Evolutionary conservation across 805 yeast species (phyloP), one percentile per base, ranked within the genome.

Genomic region (Metschnikowia lunata): DNA sequence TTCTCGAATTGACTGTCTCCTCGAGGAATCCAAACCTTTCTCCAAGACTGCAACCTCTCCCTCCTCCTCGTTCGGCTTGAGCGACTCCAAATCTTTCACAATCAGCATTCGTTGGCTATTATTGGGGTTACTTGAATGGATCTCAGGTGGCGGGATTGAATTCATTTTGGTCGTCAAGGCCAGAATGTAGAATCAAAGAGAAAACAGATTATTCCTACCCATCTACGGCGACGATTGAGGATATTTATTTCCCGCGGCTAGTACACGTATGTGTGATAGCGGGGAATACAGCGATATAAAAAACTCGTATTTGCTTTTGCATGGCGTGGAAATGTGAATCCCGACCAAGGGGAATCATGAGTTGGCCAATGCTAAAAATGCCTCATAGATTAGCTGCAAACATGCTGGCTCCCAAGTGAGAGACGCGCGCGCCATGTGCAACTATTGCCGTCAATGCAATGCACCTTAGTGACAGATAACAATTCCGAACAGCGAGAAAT

Each of bases 381-480:
- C 46, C 46, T 34, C 46, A 43, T 41, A 41, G 29, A 27, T 30
- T 30, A 30, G 42, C 39, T 43, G 46, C 46, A 43, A 43, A 43
- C 30, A 23, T 9, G 23, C 23, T 18, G 23, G 23, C 23, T 5
- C 23, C 23, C 23, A 18, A 18, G 23, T 18, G 23, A 18, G 23
- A 18, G 5, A 18, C 23, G 23, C 23, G 23, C 23, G 23, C 23
- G 23, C 23, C 23, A 18, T 18, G 23, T 18, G 23, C 23, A 5
- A 18, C 23, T 18, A 18, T 18, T 18, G 23, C 23, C 23, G 23
- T 18, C 23, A 18, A 18, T 18, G 23, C 23, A 18, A 18, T 18
- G 23, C 23, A 18, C 23, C 23, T 5, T 18, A 18, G 23, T 18
- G 23, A 29, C 31, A 10, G 31, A 29, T 10, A 12, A 29, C 31